Evolutionary conservation across 208 protist genomes (phyloP).

Genomic region (Crithidia expoeki): DNA sequence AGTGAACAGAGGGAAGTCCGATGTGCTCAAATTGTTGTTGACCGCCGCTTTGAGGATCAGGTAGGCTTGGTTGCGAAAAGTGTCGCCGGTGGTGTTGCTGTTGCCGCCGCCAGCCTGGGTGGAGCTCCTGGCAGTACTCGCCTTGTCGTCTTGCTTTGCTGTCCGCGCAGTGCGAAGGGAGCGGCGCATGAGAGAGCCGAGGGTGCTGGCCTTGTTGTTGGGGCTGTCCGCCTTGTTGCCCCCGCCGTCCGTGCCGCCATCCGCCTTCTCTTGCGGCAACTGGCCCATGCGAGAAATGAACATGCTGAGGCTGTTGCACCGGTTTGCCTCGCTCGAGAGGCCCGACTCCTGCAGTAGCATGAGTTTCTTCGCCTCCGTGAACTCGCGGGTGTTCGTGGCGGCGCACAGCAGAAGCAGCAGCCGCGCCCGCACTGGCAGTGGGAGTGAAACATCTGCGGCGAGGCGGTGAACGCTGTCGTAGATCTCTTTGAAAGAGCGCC

Average conservation of each 20-base stretch:
- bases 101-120: slow-evolving; percentile 7
- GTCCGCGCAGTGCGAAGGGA: slow-evolving; percentile 26
- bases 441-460: slow-evolving; percentile 47
- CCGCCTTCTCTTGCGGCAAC: slow-evolving; percentile 36
- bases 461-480: slow-evolving; percentile 51
- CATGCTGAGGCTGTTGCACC: slow-evolving; percentile 47
- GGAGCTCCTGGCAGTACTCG: not conserved
- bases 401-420: slow-evolving; percentile 63
- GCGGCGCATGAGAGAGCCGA: slow-evolving; percentile 21
- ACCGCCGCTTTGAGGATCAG: slow-evolving; percentile 61
- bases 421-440: slow-evolving; percentile 51
- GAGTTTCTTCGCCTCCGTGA: slow-evolving; percentile 66
- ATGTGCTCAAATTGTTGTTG: slow-evolving; percentile 47
- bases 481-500: slow-evolving; percentile 56
- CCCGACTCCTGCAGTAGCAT: slow-evolving; percentile 62
- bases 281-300: slow-evolving; percentile 44
- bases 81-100: slow-evolving; percentile 29
- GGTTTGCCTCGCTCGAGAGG: slow-evolving; percentile 42
- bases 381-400: slow-evolving; percentile 53
- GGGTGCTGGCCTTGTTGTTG: slow-evolving; percentile 1
- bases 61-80: slow-evolving; percentile 60
- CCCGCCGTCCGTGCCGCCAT: slow-evolving; percentile 6
- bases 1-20: slow-evolving; percentile 69
- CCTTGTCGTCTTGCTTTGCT: slow-evolving; percentile 5
- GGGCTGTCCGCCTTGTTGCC: slow-evolving; percentile 14